A percentile compares a stretch with the other conserved stretches of the same genome.
Evolutionary conservation across 2,329 filamentous ascomycete species (phyloP).

Genomic region (Didymella sp.): DNA sequence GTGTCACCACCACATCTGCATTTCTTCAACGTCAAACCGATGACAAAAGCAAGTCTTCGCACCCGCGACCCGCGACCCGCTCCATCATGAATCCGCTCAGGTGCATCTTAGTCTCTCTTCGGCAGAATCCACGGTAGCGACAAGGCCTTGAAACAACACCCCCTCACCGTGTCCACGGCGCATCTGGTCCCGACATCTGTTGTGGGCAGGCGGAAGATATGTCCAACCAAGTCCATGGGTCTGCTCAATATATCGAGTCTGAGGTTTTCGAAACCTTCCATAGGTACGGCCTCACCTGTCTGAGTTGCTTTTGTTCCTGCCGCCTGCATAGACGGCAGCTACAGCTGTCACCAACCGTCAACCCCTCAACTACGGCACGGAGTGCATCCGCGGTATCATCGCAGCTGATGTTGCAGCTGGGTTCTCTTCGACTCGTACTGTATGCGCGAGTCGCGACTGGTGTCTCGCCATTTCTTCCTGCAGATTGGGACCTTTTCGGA

Average conservation of each 20-base stretch:
- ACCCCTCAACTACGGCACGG: neutral
- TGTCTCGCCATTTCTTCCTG: constrained; percentile 8
- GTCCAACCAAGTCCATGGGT: neutral
- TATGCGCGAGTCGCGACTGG: neutral
- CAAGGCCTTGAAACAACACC: constrained; percentile 14
- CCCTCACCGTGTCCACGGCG: neutral
- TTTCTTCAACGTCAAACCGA: constrained; percentile 8
- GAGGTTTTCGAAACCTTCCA: neutral
- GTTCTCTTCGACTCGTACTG: neutral
- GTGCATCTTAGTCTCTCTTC: neutral
- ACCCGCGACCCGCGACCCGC: neutral
- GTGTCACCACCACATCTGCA: constrained; percentile 1
- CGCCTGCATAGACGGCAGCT: constrained; percentile 1
- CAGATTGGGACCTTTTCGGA: neutral
- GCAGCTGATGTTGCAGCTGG: constrained; percentile 3
- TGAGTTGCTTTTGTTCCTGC: neutral
- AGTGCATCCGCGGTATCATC: constrained; percentile 5
- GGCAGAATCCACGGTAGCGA: neutral
- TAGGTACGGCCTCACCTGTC: neutral
- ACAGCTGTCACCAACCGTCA: constrained; percentile 13
- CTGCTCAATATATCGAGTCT: neutral
- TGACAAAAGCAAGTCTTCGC: constrained; percentile 11
- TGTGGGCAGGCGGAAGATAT: neutral
- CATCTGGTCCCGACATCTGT: constrained; percentile 4
- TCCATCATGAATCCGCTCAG: constrained; percentile 8